Conservation (phyloP, 106 monocot genomes). For the Ottelia alismoides region DNA sequence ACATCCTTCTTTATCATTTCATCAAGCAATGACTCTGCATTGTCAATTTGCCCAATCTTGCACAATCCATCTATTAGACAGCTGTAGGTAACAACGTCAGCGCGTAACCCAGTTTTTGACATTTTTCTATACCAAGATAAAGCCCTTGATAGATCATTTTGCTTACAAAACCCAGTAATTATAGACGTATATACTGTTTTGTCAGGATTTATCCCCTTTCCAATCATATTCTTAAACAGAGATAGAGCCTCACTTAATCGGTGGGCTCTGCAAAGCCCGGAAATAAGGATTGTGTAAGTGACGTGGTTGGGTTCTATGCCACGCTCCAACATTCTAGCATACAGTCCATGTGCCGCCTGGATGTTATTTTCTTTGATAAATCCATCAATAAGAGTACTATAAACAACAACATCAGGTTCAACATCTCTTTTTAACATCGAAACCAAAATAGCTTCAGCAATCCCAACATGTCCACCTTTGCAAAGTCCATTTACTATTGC, state of each 20-base stretch:
- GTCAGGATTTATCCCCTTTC: conserved; percentile 10
- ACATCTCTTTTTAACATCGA: conserved; percentile 12
- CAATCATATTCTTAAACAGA: conserved; percentile 15
- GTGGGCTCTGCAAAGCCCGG: conserved; percentile 11
- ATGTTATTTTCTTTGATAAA: conserved; percentile 11
- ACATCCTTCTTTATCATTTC: conserved; percentile 11
- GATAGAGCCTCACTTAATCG: conserved; percentile 9
- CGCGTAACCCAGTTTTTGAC: conserved; percentile 4
- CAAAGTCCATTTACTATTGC: conserved; percentile 14
- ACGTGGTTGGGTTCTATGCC: conserved; percentile 13
- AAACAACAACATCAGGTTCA: conserved; percentile 17
- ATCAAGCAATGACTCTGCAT: conserved; percentile 4
- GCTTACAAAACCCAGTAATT: conserved; percentile 13
- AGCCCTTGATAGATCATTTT: conserved; percentile 7
- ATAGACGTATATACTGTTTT: conserved; percentile 13
- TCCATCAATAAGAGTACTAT: conserved; percentile 16
- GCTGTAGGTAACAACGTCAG: conserved; percentile 21
- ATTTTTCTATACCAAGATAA: conserved; percentile 6
- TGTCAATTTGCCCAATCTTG: conserved; percentile 10
- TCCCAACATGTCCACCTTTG: conserved; percentile 5
- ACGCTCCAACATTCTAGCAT: conserved; percentile 9
- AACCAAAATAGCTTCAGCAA: conserved; percentile 9
- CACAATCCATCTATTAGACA: conserved; percentile 23
- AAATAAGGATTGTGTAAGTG: conserved; percentile 23
- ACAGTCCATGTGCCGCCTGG: conserved; percentile 17